Conservation (phyloP, 1,139 yeast genomes). For the Zygosaccharomyces sapae region DNA sequence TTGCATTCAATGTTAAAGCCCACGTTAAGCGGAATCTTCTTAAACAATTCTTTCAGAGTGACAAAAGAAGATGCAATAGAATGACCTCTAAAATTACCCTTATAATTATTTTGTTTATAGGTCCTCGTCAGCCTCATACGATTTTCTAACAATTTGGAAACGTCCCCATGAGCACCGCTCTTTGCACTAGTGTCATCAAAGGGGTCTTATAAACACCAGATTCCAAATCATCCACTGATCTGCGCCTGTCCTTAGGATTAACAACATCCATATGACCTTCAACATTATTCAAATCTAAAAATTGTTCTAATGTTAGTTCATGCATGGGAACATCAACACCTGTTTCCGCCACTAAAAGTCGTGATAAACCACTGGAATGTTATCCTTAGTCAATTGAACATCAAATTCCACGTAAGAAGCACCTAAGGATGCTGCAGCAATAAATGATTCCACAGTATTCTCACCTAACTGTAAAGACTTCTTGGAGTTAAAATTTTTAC, state of each 20-base stretch:
- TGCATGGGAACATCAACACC: conserved; percentile 98
- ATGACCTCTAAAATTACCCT: conserved; percentile 86
- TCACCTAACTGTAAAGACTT: conserved; percentile 90
- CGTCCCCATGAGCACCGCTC: conserved; percentile 11
- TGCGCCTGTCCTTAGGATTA: conserved; percentile 17
- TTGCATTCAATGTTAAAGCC: conserved; percentile 95
- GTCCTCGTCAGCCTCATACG: conserved; percentile 86
- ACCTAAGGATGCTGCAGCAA: conserved; percentile 95
- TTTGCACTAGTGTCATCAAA: conserved; percentile 11
- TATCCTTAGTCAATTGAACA: conserved; percentile 92
- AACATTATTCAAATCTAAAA: conserved; percentile 55
- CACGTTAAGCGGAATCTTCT: conserved; percentile 72
- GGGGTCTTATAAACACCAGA: conserved; percentile 15
- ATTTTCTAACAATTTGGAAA: conserved; percentile 42
- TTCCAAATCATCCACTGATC: conserved; percentile 19
- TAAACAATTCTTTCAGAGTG: conserved; percentile 78
- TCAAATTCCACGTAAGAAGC: conserved; percentile 93
- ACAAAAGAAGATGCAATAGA: conserved; percentile 91
- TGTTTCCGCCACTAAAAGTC: conserved; percentile 94
- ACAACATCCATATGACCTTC: conserved; percentile 19
- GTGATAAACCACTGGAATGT: conserved; percentile 89
- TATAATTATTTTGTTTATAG: conserved; percentile 79
- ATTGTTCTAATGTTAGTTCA: conserved; percentile 83
- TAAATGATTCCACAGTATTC: conserved; percentile 90
- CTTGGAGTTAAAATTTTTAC: conserved; percentile 69